Conservation (phyloP, 75 land plant genomes). For the Larix kaempferi region DNA sequence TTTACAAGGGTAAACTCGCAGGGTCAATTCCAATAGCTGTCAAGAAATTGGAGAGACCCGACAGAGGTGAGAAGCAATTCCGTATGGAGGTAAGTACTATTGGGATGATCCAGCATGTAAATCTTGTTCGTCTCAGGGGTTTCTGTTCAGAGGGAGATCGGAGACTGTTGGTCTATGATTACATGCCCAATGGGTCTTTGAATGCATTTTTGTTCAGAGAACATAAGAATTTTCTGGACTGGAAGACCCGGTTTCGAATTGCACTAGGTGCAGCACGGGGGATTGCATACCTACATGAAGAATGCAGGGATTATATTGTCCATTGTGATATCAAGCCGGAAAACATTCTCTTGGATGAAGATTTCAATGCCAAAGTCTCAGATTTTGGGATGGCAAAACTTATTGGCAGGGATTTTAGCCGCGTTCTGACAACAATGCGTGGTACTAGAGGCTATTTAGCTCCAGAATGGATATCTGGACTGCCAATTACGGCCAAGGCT, state of each 20-base stretch:
- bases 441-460: constrained; percentile 21
- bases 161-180: constrained; percentile 29
- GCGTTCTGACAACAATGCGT: constrained; percentile 12
- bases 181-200: constrained; percentile 75
- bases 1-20: constrained; percentile 19
- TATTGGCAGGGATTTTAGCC: constrained; percentile 18
- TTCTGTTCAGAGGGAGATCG: constrained; percentile 28
- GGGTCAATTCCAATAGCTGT: constrained; percentile 26
- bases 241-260: constrained; percentile 11
- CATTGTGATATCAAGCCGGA: constrained; percentile 22
- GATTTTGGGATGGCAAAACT: constrained; percentile 21
- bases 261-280: constrained; percentile 13
- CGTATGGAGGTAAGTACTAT: constrained; percentile 34
- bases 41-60: constrained; percentile 24
- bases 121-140: constrained; percentile 35
- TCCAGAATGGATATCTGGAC: constrained; percentile 18
- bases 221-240: constrained; percentile 4
- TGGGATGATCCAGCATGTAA: constrained; percentile 34
- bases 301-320: constrained; percentile 12
- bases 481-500: constrained; percentile 25
- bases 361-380: constrained; percentile 18
- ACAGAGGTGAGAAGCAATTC: constrained; percentile 41
- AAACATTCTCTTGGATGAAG: constrained; percentile 17
- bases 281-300: constrained; percentile 18
- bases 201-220: constrained; percentile 44